Percentiles rank a stretch among this genome's conserved stretches.
Evolutionary conservation across 2,329 filamentous ascomycete species (phyloP).

Genomic region (Diplocarpon mali): DNA sequence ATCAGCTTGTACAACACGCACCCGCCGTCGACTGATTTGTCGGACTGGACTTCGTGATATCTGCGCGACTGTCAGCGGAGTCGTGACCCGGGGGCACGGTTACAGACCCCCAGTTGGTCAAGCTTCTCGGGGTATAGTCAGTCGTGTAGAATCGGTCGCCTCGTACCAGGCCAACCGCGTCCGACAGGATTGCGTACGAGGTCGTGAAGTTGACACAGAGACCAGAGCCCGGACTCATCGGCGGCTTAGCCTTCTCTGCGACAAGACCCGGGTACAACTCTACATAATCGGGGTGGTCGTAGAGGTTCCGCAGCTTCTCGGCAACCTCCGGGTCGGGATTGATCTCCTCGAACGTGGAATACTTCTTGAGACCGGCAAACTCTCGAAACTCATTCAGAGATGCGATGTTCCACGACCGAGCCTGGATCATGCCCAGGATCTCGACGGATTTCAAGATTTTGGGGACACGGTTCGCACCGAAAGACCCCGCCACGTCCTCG

Average conservation of each 20-base stretch:
- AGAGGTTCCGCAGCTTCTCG: constrained; percentile 53
- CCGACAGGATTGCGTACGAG: constrained; percentile 44
- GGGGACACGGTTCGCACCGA: constrained; percentile 65
- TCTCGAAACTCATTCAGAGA: constrained; percentile 72
- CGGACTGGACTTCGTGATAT: constrained; percentile 51
- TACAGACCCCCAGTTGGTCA: constrained; percentile 71
- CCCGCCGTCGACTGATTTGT: constrained; percentile 65
- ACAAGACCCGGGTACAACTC: constrained; percentile 61
- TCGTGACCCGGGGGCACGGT: constrained; percentile 23
- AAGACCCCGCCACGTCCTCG: constrained; percentile 62
- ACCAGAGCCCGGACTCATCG: constrained; percentile 39
- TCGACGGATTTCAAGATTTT: constrained; percentile 64
- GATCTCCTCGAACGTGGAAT: constrained; percentile 73
- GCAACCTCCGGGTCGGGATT: constrained; percentile 65
- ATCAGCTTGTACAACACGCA: constrained; percentile 81
- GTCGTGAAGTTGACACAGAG: constrained; percentile 42
- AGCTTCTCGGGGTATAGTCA: constrained; percentile 43
- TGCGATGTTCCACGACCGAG: constrained; percentile 65
- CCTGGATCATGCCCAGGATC: constrained; percentile 69
- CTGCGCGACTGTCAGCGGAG: constrained; percentile 5
- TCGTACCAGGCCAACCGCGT: constrained; percentile 47
- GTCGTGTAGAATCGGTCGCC: constrained; percentile 46
- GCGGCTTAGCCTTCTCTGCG: constrained; percentile 44
- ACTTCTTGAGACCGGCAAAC: constrained; percentile 66
- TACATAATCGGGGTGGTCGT: constrained; percentile 46